These are phyloP conservation scores for Leishmania turanica DNA, from an alignment of 208 protist species.

Conservation along the genomic window DNA sequence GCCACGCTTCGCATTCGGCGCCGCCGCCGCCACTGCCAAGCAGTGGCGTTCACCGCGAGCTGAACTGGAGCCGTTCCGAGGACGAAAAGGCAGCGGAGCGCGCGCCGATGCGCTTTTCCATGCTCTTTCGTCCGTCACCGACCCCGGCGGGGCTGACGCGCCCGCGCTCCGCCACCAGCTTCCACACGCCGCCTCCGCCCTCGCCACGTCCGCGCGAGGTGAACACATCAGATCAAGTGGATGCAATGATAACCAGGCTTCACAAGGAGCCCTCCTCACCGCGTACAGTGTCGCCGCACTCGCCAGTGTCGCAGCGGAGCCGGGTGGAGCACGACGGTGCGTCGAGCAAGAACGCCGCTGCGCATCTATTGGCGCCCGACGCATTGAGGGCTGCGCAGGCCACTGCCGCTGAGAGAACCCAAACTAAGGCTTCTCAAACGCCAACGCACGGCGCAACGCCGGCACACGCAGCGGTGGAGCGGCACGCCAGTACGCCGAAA, in stretches of 20 bases:
- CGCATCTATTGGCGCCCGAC: neutral
- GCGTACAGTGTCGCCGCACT: slow-evolving; percentile 19
- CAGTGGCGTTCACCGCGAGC: slow-evolving; percentile 26
- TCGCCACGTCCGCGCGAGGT: slow-evolving; percentile 35
- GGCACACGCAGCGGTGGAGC: neutral
- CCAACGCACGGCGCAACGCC: neutral
- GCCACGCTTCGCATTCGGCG: neutral
- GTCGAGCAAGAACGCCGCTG: neutral
- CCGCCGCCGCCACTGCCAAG: neutral
- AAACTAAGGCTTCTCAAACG: neutral
- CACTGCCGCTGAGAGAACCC: neutral
- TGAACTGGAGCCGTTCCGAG: slow-evolving; percentile 27
- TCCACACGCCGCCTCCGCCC: slow-evolving; percentile 1
- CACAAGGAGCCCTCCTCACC: slow-evolving; percentile 11
- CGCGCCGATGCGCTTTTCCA: slow-evolving; percentile 48
- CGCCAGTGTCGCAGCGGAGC: slow-evolving; percentile 13
- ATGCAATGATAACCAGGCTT: slow-evolving; percentile 5
- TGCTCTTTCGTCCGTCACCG: slow-evolving; percentile 28
- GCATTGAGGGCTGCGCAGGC: neutral
- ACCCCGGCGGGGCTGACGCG: neutral
- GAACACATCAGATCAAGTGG: slow-evolving; percentile 30
- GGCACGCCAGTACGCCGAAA: neutral
- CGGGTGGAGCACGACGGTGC: slow-evolving; percentile 6
- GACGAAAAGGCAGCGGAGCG: slow-evolving; percentile 14
- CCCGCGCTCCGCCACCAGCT: neutral